Evolutionary conservation across 2,329 filamentous ascomycete species (phyloP), one percentile per base, ranked within the genome.

Genomic region (Epichloe uncinata): DNA sequence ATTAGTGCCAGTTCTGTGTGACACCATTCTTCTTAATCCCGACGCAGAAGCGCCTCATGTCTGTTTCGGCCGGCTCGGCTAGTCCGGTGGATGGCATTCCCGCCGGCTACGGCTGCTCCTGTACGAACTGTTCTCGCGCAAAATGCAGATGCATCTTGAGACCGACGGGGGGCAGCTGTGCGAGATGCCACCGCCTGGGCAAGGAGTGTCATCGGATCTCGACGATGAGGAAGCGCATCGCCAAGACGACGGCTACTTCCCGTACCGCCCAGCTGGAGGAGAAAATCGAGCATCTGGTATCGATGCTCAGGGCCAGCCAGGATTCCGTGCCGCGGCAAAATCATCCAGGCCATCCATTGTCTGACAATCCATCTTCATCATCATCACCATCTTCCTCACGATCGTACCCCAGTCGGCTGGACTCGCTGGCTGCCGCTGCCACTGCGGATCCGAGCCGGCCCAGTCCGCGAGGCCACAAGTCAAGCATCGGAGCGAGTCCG

Each of bases 111-210:
- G 70, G 70, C 20, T 60, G 68, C 42, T 71, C 71, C 2, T 73
- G 71, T 53, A 68, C 65, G 36, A 73, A 70, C 55, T 74, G 72
- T 56, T 69, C 70, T 43, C 63, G 64, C 43, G 69, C 71, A 34
- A 75, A 75, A 55, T 73, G 70, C 60, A 71, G 73, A 56, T 75
- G 73, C 58, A 69, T 74, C 49, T 58, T 70, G 52, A 64, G 63
- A 12, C 48, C 55, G 4, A 61, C 56, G 20, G 65, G 62, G 18
- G 53, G 53, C 4, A 61, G 57, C 44, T 71, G 69, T 51, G 67
- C 70, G 51, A 60, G 67, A 45, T 74, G 72, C 50, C 61, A 69
- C 56, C 71, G 73, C 0, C 62, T 76, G 4, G 67, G 66, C 2
- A 76, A 75, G 56, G 61, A 69, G 22, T 77, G 73, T 48, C 63